A percentile compares a stretch with the other conserved stretches of the same genome.
phyloP scores from a whole-genome alignment of 1,139 yeast species.

The Protomyces gravidus region DNA sequence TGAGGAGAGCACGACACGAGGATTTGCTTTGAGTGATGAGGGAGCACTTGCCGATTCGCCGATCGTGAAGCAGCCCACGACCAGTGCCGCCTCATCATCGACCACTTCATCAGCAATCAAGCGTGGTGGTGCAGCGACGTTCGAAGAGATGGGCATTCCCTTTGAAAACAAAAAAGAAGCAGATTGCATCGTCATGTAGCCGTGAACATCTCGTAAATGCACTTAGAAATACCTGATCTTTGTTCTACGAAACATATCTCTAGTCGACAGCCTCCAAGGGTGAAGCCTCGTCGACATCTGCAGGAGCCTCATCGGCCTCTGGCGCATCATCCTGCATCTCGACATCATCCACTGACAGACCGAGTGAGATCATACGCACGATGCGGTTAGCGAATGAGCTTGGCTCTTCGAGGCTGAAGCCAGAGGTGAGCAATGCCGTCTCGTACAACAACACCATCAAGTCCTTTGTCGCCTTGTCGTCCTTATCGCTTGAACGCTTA shows the following conservation, averaged over 20 bases:
- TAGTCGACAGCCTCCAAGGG: constrained; percentile 99
- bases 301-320: constrained; percentile 43
- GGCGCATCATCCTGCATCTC: constrained; percentile 54
- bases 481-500: constrained; percentile 92
- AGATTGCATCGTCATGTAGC: constrained; percentile 39
- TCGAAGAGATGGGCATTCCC: constrained; percentile 41
- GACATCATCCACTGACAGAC: constrained; percentile 94
- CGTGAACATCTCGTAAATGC: no score
- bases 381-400: constrained; percentile 94
- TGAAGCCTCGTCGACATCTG: constrained; percentile 50
- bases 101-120: neutral
- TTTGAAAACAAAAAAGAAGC: constrained; percentile 36
- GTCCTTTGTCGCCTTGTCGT: constrained; percentile 97
- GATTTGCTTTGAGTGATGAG: neutral
- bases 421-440: constrained; percentile 97
- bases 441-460: constrained; percentile 93
- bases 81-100: neutral
- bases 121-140: constrained; percentile 42
- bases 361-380: constrained; percentile 95
- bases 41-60: neutral
- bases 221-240: no score
- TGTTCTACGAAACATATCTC: no score
- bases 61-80: neutral
- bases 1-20: neutral
- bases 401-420: constrained; percentile 98